Evolutionary conservation across 75 land plant genomes (phyloP), one percentile per base, ranked within the genome.

Genomic region (Isoetes taiwanensis): DNA sequence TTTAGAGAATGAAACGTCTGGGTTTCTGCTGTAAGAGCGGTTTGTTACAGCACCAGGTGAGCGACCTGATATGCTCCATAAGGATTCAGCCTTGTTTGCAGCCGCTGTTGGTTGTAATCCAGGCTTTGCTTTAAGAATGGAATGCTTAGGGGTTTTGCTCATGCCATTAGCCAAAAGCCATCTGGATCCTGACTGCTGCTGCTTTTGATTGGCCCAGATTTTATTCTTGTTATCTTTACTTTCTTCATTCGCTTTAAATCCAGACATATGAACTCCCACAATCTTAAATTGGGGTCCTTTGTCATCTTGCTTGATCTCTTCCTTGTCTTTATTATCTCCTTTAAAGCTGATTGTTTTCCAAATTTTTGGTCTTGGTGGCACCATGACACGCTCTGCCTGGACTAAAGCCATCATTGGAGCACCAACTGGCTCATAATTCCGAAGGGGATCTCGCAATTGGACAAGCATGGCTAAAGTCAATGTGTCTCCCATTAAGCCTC

Each of bases 21-120:
- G 84, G 46, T 81, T 81, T 59, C 84, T 64, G 39, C 65, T 74
- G 32, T 62, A 59, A 3, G 80, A 56, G 31, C 64, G 54, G 26
- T 62, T 62, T 43, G 50, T 56, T 28, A 33, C 64, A 64, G 70
- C 76, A 11, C 77, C 84, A 68, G 71, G 61, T n/a, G 71, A 60
- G 23, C 78, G 52, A 0, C 80, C 67, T 24, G 84, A 75, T 3
- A 82, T 43, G 78, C 86, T 82, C 81, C 81, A 82, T 39, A 82
- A 30, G 38, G 59, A 30, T 1, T 58, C 62, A 43, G 6, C 30
- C 52, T 31, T 53, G 20, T 35, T 65, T 64, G 38, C 38, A 43
- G 46, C 64, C 4, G 56, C 69, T 52, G 65, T 56, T 25, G 61
- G 28, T 28, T 56, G 27, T 53, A 23, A n/a, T 9, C 50, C 4